phyloP scores from a whole-genome alignment of 2,329 filamentous ascomycete species.

The Aspergillus luchuensis region DNA sequence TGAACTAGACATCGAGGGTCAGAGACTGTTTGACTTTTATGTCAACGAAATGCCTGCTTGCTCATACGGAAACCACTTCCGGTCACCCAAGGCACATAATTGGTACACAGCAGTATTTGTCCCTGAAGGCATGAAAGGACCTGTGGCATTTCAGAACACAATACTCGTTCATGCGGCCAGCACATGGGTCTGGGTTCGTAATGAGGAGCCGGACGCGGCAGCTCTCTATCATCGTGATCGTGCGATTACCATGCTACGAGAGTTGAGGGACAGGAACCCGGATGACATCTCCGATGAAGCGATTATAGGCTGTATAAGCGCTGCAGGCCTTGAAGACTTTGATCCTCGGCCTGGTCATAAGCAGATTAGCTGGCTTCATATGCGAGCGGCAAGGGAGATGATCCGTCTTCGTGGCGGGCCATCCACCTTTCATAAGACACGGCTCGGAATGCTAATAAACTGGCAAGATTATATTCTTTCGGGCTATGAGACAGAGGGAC shows the following conservation, averaged over 20 bases:
- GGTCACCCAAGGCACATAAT: constrained; percentile 38
- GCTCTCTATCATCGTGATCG: constrained; percentile 37
- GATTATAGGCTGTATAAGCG: constrained; percentile 43
- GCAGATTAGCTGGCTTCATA: constrained; percentile 43
- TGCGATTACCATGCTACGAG: constrained; percentile 37
- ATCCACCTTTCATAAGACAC: constrained; percentile 38
- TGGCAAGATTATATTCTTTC: constrained; percentile 47
- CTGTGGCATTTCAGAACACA: constrained; percentile 42
- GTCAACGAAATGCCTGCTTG: constrained; percentile 43
- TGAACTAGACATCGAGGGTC: constrained; percentile 33
- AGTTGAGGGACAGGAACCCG: constrained; percentile 35
- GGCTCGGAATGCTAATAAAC: constrained; percentile 44
- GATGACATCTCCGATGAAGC: constrained; percentile 40
- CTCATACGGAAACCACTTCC: constrained; percentile 42
- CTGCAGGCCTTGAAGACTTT: constrained; percentile 44
- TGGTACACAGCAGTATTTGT: constrained; percentile 45
- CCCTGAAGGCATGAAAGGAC: constrained; percentile 44
- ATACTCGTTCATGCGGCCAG: constrained; percentile 44
- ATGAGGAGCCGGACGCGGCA: constrained; percentile 32
- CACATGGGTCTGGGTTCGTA: constrained; percentile 41
- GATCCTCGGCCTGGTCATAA: constrained; percentile 42
- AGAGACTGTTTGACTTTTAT: constrained; percentile 44
- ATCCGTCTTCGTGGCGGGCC: constrained; percentile 42
- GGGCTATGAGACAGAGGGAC: constrained; percentile 39
- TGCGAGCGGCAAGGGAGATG: constrained; percentile 43